These are phyloP conservation scores for Trametes meyenii DNA, from an alignment of 768 basidiomycete species.

Conservation along the genomic window DNA sequence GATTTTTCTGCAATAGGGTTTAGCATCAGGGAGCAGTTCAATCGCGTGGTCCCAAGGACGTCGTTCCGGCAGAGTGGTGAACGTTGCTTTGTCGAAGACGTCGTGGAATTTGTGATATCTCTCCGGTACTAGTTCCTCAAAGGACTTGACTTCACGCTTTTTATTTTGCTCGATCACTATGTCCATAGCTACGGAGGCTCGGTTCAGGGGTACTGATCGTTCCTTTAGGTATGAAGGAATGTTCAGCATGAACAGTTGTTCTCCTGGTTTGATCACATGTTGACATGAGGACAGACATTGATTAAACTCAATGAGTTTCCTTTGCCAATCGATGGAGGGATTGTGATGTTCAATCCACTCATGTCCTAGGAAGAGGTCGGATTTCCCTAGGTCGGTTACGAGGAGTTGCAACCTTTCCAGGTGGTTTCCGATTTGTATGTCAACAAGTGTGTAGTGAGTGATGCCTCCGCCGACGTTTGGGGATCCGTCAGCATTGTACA, in stretches of 20 bases:
- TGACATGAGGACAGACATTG: slow-evolving; percentile 9
- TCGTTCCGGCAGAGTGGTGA: slow-evolving; percentile 13
- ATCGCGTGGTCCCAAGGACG: slow-evolving; percentile 25
- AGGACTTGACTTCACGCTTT: background rate
- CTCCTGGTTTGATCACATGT: background rate
- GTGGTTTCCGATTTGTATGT: slow-evolving; percentile 9
- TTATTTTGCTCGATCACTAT: slow-evolving; percentile 13
- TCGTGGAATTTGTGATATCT: slow-evolving; percentile 13
- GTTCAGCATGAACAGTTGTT: slow-evolving; percentile 8
- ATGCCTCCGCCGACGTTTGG: slow-evolving; percentile 12
- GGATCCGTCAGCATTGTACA: slow-evolving; percentile 24
- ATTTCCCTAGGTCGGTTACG: slow-evolving; percentile 15
- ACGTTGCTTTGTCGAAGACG: background rate
- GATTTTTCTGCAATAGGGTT: too few species aligned
- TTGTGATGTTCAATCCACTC: slow-evolving; percentile 27
- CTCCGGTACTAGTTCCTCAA: slow-evolving; percentile 16
- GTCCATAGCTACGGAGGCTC: slow-evolving; percentile 8
- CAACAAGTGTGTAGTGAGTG: slow-evolving; percentile 6
- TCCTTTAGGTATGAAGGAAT: background rate
- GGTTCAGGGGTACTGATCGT: background rate
- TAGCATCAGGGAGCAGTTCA: too few species aligned
- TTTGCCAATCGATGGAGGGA: slow-evolving; percentile 25
- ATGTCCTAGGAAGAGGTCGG: slow-evolving; percentile 20
- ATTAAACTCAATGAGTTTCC: slow-evolving; percentile 7
- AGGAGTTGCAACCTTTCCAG: slow-evolving; percentile 11